A percentile compares a stretch with the other conserved stretches of the same genome.
phyloP scores from a whole-genome alignment of 2,329 filamentous ascomycete genomes.

The Diatrype stigma region DNA sequence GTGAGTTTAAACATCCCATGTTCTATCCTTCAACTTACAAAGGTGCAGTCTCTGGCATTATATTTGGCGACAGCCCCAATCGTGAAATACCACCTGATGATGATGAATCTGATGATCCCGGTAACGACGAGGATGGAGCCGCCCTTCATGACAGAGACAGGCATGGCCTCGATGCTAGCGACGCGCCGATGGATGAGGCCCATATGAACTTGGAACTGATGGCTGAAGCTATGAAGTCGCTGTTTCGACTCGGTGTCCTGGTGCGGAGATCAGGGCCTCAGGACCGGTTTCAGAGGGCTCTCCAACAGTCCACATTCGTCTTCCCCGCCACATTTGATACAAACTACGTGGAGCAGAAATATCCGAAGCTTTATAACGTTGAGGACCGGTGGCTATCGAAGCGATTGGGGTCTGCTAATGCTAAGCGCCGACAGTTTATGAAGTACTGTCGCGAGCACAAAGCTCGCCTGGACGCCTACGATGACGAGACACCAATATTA shows the following conservation, averaged over 20 bases:
- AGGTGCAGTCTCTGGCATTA: too few species aligned
- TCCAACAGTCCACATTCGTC: background rate
- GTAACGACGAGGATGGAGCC: too few species aligned
- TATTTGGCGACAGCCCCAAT: too few species aligned
- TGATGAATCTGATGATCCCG: too few species aligned
- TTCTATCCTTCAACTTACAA: too few species aligned
- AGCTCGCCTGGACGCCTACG: slow-evolving; percentile 1
- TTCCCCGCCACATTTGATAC: slow-evolving; percentile 12
- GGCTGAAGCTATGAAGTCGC: background rate
- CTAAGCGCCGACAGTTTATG: slow-evolving; percentile 25
- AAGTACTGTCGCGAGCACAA: slow-evolving; percentile 25
- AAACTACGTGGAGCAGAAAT: slow-evolving; percentile 13
- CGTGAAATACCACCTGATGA: too few species aligned
- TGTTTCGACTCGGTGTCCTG: slow-evolving; percentile 9
- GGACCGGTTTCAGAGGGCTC: slow-evolving; percentile 10
- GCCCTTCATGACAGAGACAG: too few species aligned
- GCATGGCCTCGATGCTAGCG: too few species aligned
- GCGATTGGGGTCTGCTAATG: slow-evolving; percentile 26
- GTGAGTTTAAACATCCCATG: slow-evolving; percentile 2
- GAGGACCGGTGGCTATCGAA: slow-evolving; percentile 12
- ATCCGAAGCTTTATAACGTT: slow-evolving; percentile 8
- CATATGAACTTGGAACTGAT: too few species aligned
- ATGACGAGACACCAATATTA: background rate
- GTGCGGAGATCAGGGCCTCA: slow-evolving; percentile 7
- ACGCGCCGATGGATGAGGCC: too few species aligned